These are phyloP conservation scores for Populus tremula DNA, from an alignment of 345 rosid species.

Conservation along the genomic window DNA sequence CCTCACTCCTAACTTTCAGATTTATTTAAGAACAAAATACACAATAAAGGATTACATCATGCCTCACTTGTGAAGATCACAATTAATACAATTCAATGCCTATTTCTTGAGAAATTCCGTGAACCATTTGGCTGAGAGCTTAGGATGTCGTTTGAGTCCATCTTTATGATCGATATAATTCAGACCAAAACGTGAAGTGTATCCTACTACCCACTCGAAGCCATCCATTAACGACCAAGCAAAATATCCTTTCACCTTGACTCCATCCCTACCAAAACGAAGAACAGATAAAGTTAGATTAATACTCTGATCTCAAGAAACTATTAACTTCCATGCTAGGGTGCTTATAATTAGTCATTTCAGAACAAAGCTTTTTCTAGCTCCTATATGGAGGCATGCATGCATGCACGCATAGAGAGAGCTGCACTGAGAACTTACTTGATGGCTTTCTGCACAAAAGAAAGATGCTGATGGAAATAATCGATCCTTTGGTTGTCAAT, in stretches of 20 bases:
- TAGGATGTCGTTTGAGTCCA: not conserved
- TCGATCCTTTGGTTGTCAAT: not conserved
- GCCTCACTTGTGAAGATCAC: no score
- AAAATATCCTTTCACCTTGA: slow-evolving; percentile 7
- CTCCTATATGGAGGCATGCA: no score
- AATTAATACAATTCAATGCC: no score
- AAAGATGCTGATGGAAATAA: not conserved
- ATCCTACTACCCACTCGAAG: slow-evolving; percentile 6
- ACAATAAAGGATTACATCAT: no score
- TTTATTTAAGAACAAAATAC: no score
- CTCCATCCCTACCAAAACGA: not conserved
- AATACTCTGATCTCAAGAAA: not conserved
- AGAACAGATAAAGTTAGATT: not conserved
- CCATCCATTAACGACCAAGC: slow-evolving; percentile 15
- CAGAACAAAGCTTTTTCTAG: no score
- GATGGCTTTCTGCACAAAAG: not conserved
- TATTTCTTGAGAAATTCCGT: not conserved
- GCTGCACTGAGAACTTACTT: not conserved
- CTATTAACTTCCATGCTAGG: not conserved
- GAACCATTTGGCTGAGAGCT: not conserved
- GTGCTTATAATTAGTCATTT: no score
- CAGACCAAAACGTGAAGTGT: not conserved
- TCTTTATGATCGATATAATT: not conserved
- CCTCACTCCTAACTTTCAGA: no score
- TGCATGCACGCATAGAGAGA: no score